Evolutionary conservation across 768 basidiomycete species (phyloP).

Genomic region (Gloeophyllum trabeum): DNA sequence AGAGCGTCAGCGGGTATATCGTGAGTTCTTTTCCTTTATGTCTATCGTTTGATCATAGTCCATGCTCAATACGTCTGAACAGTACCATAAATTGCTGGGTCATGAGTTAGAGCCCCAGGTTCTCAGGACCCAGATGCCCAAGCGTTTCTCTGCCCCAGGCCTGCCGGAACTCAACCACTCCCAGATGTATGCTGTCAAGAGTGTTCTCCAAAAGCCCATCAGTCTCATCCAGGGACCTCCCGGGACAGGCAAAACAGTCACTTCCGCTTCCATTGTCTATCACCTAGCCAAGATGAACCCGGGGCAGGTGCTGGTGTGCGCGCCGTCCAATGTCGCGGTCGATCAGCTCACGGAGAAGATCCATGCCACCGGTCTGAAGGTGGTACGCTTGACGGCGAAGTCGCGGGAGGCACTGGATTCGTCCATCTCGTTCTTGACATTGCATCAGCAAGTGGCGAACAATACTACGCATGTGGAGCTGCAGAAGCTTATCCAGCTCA

Average conservation of each 20-base stretch:
- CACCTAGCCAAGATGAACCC: constrained; percentile 99
- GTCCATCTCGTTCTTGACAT: constrained; percentile 85
- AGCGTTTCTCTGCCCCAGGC: constrained; percentile 93
- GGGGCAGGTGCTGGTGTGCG: constrained; percentile 96
- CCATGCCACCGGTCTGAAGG: constrained; percentile 96
- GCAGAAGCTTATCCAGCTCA: constrained; percentile 95
- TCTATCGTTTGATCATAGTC: constrained; percentile 2
- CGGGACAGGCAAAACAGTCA: constrained; percentile 98
- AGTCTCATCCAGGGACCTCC: constrained; percentile 98
- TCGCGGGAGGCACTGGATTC: constrained; percentile 97
- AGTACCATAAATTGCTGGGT: constrained; percentile 98
- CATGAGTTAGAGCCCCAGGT: constrained; percentile 96
- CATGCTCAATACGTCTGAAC: constrained; percentile 7
- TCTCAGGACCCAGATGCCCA: constrained; percentile 87
- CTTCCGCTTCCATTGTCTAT: constrained; percentile 96
- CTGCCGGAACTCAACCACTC: constrained; percentile 98
- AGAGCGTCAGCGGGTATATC: constrained; percentile 98
- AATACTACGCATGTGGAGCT: constrained; percentile 93
- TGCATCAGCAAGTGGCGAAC: constrained; percentile 96
- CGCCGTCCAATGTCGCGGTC: constrained; percentile 98
- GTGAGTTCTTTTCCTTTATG: constrained; percentile 37
- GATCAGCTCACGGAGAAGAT: constrained; percentile 99
- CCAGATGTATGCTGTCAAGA: constrained; percentile 99
- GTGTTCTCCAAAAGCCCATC: constrained; percentile 94
- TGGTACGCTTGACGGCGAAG: constrained; percentile 95